Evolutionary conservation across 148 eudicot species (phyloP).

Genomic region (Fagopyrum tataricum): DNA sequence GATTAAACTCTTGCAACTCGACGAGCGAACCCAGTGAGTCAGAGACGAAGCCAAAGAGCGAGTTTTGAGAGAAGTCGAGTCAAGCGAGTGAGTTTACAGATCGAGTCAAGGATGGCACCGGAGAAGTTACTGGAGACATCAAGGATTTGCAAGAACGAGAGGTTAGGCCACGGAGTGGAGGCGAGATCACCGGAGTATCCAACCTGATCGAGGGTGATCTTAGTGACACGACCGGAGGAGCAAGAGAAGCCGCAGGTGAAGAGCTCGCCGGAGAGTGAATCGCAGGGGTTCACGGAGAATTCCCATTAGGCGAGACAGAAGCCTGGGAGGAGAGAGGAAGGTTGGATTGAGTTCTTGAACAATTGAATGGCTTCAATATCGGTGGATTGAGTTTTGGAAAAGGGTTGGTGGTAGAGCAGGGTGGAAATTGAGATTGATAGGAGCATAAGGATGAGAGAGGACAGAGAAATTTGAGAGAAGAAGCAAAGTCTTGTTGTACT

Average conservation of each 20-base stretch:
- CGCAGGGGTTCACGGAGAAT: conserved; percentile 80
- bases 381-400: conserved; percentile 42
- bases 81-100: conserved; percentile 43
- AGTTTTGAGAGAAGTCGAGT: conserved; percentile 42
- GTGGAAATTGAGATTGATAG: conserved; percentile 16
- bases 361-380: conserved; percentile 47
- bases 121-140: conserved; percentile 41
- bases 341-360: conserved; percentile 32
- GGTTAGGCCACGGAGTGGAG: conserved; percentile 21
- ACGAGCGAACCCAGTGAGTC: conserved; percentile 38
- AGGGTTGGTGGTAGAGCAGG: background rate
- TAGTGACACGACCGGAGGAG: conserved; percentile 39
- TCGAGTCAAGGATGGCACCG: conserved; percentile 57
- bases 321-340: conserved; percentile 38
- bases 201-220: conserved; percentile 45
- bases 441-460: conserved; percentile 2
- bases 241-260: conserved; percentile 88
- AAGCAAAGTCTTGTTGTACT: too few relatives aligned
- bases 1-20: conserved; percentile 42
- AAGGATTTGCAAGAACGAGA: conserved; percentile 34
- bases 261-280: conserved; percentile 33
- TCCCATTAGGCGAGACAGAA: conserved; percentile 77
- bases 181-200: conserved; percentile 40
- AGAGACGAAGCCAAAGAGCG: conserved; percentile 52
- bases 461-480: too few relatives aligned